Percentiles rank a stretch among this genome's conserved stretches.
These are phyloP conservation scores for Cnidoscolus chayamansa DNA, from an alignment of 441 rosid genomes.

Conservation along the genomic window DNA sequence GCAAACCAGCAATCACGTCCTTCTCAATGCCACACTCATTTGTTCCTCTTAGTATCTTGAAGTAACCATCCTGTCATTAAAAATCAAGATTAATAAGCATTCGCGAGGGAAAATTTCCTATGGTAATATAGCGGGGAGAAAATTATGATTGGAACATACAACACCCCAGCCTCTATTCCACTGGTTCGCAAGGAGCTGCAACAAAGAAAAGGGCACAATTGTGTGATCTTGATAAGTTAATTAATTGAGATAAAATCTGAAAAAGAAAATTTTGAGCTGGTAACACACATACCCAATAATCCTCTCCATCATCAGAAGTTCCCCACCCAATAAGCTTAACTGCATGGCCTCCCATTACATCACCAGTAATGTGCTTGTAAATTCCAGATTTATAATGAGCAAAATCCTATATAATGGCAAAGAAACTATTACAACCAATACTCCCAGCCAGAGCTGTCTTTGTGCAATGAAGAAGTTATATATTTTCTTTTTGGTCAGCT, in stretches of 20 bases:
- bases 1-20: slow-evolving; percentile 73
- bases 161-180: slow-evolving; percentile 97
- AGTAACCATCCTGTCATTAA: slow-evolving; percentile 72
- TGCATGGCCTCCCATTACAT: slow-evolving; percentile 78
- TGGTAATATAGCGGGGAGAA: slow-evolving; percentile 3
- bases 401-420: slow-evolving; percentile 58
- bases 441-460: background rate
- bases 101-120: background rate
- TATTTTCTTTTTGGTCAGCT: background rate
- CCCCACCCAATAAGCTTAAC: slow-evolving; percentile 98
- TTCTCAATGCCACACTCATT: slow-evolving; percentile 88
- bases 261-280: background rate
- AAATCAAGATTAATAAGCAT: slow-evolving; percentile 13
- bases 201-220: slow-evolving; percentile 21
- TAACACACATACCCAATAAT: slow-evolving; percentile 65
- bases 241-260: background rate
- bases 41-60: slow-evolving; percentile 80
- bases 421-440: slow-evolving; percentile 7
- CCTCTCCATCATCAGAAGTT: slow-evolving; percentile 77
- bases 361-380: slow-evolving; percentile 72
- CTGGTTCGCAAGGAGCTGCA: slow-evolving; percentile 91
- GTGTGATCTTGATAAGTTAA: slow-evolving; percentile 1
- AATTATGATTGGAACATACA: slow-evolving; percentile 41
- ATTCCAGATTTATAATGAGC: slow-evolving; percentile 92
- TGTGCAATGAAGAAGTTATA: background rate